Percentiles rank a stretch among this genome's conserved stretches.
Evolutionary conservation across 1,284 basidiomycete species (phyloP).

Genomic region (Sporisorium scitamineum): DNA sequence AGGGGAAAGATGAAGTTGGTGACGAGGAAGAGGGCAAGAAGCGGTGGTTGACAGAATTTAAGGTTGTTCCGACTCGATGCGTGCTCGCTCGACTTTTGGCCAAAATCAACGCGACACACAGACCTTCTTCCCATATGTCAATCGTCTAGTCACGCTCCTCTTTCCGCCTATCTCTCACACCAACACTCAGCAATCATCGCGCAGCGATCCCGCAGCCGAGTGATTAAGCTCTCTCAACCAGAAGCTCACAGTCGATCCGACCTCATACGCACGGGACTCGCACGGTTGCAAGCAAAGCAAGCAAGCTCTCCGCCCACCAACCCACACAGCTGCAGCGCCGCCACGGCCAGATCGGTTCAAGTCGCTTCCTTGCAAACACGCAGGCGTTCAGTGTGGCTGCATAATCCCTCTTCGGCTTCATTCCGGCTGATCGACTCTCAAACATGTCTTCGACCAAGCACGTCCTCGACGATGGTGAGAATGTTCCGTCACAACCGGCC

Average conservation of each 20-base stretch:
- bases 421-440: slow-evolving; percentile 6
- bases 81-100: neutral
- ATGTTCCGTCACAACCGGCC: slow-evolving; percentile 12
- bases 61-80: neutral
- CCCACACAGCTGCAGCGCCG: neutral
- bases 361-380: neutral
- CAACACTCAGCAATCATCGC: neutral
- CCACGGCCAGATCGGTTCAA: neutral
- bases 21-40: neutral
- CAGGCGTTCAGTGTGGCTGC: neutral
- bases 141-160: neutral
- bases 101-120: neutral
- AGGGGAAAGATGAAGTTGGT: neutral
- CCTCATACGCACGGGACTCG: neutral
- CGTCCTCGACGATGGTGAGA: neutral
- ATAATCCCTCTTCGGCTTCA: slow-evolving; percentile 5
- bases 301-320: neutral
- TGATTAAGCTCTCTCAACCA: neutral
- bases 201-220: neutral
- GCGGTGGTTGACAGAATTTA: neutral
- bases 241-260: neutral
- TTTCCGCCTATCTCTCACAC: neutral
- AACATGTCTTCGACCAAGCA: slow-evolving; percentile 25
- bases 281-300: neutral
- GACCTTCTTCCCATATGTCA: neutral